phyloP scores from a whole-genome alignment of 140 eudicot species.

The Erigeron philadelphicus region DNA sequence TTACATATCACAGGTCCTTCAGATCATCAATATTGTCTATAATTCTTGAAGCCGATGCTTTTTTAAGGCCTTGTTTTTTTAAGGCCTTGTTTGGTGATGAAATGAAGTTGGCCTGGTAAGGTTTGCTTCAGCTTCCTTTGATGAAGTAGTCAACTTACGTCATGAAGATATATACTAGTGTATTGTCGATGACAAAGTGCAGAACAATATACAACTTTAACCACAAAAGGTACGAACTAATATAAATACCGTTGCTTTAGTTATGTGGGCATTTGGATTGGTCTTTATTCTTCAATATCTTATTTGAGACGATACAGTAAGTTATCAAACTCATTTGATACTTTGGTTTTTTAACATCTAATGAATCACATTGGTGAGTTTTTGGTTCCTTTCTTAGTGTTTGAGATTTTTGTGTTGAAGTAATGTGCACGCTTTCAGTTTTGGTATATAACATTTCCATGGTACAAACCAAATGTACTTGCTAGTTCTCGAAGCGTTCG shows the following conservation, averaged over 20 bases:
- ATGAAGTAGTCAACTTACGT: neutral
- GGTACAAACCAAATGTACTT: no score
- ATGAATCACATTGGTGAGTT: neutral
- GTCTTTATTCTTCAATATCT: conserved; percentile 13
- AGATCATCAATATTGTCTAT: neutral
- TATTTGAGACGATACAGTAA: conserved; percentile 12
- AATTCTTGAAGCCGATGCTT: neutral
- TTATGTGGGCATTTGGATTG: conserved; percentile 6
- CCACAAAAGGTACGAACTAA: neutral
- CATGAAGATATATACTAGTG: no score
- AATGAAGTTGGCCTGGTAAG: neutral
- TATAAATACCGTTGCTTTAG: neutral
- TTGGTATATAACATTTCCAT: neutral
- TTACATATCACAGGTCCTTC: neutral
- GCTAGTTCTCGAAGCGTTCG: no score
- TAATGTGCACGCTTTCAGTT: neutral
- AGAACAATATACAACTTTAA: conserved; percentile 2
- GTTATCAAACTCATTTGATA: neutral
- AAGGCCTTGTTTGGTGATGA: neutral
- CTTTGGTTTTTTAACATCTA: conserved; percentile 16
- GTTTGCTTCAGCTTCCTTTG: neutral
- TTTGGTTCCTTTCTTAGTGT: neutral
- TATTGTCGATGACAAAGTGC: neutral
- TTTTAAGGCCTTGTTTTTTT: neutral
- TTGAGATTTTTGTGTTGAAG: neutral